Evolutionary conservation across 352 stramenopile species (phyloP), one percentile per base, ranked within the genome.

Genomic region (Blastocystis sp.): DNA sequence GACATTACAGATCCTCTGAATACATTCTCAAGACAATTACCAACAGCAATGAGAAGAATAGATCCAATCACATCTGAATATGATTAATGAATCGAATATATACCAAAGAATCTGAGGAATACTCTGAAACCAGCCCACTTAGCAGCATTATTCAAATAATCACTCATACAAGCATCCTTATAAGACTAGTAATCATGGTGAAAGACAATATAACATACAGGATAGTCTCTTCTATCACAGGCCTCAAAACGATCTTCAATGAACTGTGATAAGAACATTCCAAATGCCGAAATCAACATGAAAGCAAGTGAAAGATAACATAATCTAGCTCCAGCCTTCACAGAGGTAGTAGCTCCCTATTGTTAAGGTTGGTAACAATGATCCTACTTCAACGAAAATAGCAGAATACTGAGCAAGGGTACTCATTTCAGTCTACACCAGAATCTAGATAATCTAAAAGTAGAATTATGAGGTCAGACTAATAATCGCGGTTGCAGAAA

Each of bases 1-100:
- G 70, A 24, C 70, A 81, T 81, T 44, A 81, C 70, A 27, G 70
- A 60, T 17, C 42, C 42, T 27, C 70, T 40, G 70, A 81, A 81
- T n/a, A 81, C 70, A n/a, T 81, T 81, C 44, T 81, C 70, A n/a
- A 81, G 70, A 24, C 70, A 81, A 35, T 81, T 81, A 81, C 70
- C 70, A 22, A 81, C 70, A 60, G 70, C 70, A 40, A 81, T 64
- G 15, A 81, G 70, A 64, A 81, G 70, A 33, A 81, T 44, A 11
- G 70, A 81, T 17, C 35, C 70, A 40, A 60, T 27, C 1, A 51
- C 70, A 81, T 81, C 70, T 81, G 62, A 13, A n/a, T 24, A 30
- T 33, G 4, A 77, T 33, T 48, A 33, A 22, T 42, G 19, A 24
- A 30, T 17, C n/a, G 5, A 22, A 48, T 6, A 5, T 40, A 19